Base-by-base conservation (phyloP, 2,329 filamentous ascomycete species). In the Xylaria sp. region DNA sequence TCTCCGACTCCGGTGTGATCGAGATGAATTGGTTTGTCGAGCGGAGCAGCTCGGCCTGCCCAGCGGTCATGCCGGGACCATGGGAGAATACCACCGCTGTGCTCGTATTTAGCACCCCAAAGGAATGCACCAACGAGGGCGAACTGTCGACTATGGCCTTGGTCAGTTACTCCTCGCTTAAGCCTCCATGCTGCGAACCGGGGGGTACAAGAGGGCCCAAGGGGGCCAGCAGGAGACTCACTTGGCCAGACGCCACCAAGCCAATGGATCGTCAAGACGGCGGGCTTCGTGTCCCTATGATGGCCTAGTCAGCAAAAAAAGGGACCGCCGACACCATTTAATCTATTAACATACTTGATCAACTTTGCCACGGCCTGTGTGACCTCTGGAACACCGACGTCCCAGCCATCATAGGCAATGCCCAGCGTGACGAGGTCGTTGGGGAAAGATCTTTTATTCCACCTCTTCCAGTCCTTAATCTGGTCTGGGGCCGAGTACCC, bases 1-100 rank as follows among this genome's bases (percentile, higher is more conserved):
- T 84, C 72, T 89, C 87, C 0, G 85, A 86, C 72, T 89, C 88
- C 1, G 86, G 85, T 0, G 87, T 89, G 66, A 86, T 86, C 60
- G 85, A 86, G 50, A 89, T 76, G 76, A 85, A 84, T 59, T 88
- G 82, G 75, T 88, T 84, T 1, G 81, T 81, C 0, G 76, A 67
- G 11, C 84, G 83, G 0, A 89, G 80, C 0, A 86, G 78, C 1
- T 75, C 61, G 0, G 78, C 78, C 14, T 83, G 82, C 0, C 69
- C 65, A 0, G 79, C 73, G 0, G 82, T 82, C 19, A 87, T 74
- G 75, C 80, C 85, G 14, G 78, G 79, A 0, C 79, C 85, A 71
- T 88, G 87, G 0, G 85, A 84, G 74, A 88, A 84, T 61, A 89
- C 79, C 2, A 88, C 76, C 0, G 86, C 84, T 12, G 81, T 81